Evolutionary conservation across 257 asterid species (phyloP), one percentile per base, ranked within the genome.

Genomic region (Capsicum baccatum): DNA sequence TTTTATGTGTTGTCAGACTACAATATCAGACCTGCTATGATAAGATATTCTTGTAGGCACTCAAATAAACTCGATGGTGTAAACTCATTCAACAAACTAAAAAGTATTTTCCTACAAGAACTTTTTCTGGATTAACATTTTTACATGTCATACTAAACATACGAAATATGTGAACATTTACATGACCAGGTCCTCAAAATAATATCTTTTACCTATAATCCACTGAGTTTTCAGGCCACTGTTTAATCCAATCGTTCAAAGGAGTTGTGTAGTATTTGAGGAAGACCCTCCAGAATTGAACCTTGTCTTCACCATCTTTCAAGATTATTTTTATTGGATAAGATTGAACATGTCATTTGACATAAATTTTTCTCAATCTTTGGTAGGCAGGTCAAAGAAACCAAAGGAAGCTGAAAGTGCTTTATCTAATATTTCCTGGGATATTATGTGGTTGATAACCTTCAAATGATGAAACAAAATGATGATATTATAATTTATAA

Each of bases 251-350:
- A 9, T 89, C 79, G 5, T 88, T 80, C 2, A 91, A 85, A 3
- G 96, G 96, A 84, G 88, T 84, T 17, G 94, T 89, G 73, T 90
- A 90, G 35, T 90, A 93, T 81, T 92, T 91, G 83, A 92, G 96
- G 74, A 92, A 86, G 3, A 82, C 76, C 86, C 94, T 90, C 93
- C 92, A 87, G 16, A 79, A 87, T 13, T 85, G 91, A 54, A 84
- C 81, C 83, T 82, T 84, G 73, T 90, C 94, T 1, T 44, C 82
- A 8, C 91, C 91, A 55, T 90, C 92, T 54, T 84, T 90, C 0
- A 91, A 11, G 79, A 92, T 84, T 6, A 90, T 84, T 3, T 93
- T 37, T 91, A 92, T 12, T 93, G 84, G 14, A 91, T 88, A 0
- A 91, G 90, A 6, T 82, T 83, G 69, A 84, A 83, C 37, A 89